Conservation (phyloP, 2,329 filamentous ascomycete genomes). For the Stylonectria norvegica region DNA sequence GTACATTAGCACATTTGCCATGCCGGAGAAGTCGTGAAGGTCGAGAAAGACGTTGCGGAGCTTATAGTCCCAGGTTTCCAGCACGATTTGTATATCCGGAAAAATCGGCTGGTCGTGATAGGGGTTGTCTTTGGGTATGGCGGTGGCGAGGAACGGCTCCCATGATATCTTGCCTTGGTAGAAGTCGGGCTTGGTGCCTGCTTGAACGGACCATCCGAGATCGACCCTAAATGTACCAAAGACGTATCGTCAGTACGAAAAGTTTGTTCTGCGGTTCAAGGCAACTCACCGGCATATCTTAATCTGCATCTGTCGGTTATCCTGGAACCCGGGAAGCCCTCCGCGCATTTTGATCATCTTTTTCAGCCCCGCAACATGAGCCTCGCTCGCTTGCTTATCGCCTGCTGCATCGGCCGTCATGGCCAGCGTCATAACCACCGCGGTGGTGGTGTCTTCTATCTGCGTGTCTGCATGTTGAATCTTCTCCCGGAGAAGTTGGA, state of each 20-base stretch:
- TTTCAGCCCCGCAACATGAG: conserved; percentile 21
- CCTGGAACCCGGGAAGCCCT: conserved; percentile 20
- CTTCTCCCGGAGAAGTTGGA: conserved; percentile 15
- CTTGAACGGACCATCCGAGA: conserved; percentile 25
- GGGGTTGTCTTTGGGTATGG: not conserved
- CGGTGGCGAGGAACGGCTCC: conserved; percentile 11
- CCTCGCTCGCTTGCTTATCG: conserved; percentile 16
- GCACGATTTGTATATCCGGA: conserved; percentile 2
- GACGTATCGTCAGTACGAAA: too few species aligned
- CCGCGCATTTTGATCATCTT: conserved; percentile 27
- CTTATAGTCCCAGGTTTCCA: conserved; percentile 19
- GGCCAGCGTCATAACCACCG: conserved; percentile 20
- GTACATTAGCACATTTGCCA: conserved; percentile 22
- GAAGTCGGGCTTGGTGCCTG: conserved; percentile 24
- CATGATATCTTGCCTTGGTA: conserved; percentile 19
- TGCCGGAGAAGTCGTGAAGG: conserved; percentile 28
- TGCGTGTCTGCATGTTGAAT: conserved; percentile 13
- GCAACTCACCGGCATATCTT: conserved; percentile 29
- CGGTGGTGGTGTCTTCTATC: conserved; percentile 17
- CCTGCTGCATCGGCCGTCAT: conserved; percentile 21
- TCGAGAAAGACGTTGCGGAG: conserved; percentile 28
- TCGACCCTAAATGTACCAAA: conserved; percentile 27
- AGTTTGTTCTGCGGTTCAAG: too few species aligned
- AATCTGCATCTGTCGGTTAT: conserved; percentile 26
- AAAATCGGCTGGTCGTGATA: conserved; percentile 1